Base-by-base conservation (phyloP, 2,329 filamentous ascomycete species). In the Exophiala dermatitidis region DNA sequence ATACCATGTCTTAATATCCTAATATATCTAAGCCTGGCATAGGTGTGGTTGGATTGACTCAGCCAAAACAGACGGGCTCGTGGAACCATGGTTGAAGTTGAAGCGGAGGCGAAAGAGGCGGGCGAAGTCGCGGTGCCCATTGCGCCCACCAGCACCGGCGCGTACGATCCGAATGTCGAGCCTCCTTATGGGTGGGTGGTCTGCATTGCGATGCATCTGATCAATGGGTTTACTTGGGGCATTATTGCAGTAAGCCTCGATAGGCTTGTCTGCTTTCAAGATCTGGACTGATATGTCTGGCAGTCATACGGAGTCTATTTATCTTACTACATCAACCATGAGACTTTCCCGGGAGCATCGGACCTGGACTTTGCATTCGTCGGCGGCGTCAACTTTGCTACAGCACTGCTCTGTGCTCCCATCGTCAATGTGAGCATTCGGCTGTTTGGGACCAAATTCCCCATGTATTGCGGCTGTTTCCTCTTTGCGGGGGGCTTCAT, bases 301-400 rank as follows among this genome's bases (percentile, higher is more conserved):
- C 46, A 63, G 52, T 66, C 65, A 9, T 75, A 72, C 52, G 71
- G 71, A 36, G 68, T 76, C 9, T 75, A 73, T 51, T 66, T 75
- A 0, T 66, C 68, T 4, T 67, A 73, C 48, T 76, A 72, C 52
- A 63, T 74, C 9, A 53, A 63, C 4, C 59, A 66, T 36, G 48
- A 66, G 5, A 63, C 63, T 5, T 68, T 67, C 34, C 54, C 60
- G 1, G 60, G 53, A 19, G 59, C 65, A 0, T 61, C 50, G 2
- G 56, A 54, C 30, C 50, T 68, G 19, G 63, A 66, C 31, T 69
- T 64, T 56, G 64, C 66, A 2, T 66, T 69, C 36, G 58, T 69
- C 9, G 67, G 66, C 3, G 64, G 65, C 7, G 50, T 64, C 6
- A 65, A 63, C 26, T 63, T 68, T 53, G 58, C 56, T 1, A 49